A percentile compares a stretch with the other conserved stretches of the same genome.
Evolutionary conservation across 495 filamentous ascomycete genomes (phyloP).

Genomic region (Tuber brumale): DNA sequence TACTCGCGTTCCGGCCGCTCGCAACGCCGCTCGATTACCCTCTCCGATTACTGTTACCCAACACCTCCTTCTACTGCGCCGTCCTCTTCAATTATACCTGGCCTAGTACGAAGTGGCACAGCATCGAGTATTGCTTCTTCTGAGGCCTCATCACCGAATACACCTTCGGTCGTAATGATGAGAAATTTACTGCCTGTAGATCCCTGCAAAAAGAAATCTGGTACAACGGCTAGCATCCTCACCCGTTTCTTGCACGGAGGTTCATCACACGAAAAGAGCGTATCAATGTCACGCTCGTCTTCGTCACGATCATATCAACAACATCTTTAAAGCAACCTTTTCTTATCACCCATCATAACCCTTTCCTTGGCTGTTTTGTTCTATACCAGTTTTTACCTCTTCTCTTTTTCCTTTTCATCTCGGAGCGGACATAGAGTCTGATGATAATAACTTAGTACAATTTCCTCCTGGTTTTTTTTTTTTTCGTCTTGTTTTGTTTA

Average conservation of each 20-base stretch:
- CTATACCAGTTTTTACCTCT: slow-evolving; percentile 27
- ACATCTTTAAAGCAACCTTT: slow-evolving; percentile 17
- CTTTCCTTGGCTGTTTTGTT: slow-evolving; percentile 11
- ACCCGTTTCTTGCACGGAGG: slow-evolving; percentile 35
- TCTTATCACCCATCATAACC: slow-evolving; percentile 11
- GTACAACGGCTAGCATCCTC: slow-evolving; percentile 31
- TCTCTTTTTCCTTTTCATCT: slow-evolving; percentile 16
- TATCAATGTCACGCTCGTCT: slow-evolving; percentile 30
- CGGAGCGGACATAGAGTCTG: slow-evolving; percentile 24
- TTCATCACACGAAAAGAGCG: slow-evolving; percentile 18
- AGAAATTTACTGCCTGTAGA: slow-evolving; percentile 31
- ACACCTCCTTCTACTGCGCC: slow-evolving; percentile 36
- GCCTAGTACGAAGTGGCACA: slow-evolving; percentile 35
- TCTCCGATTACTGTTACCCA: slow-evolving; percentile 33
- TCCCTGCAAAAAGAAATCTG: slow-evolving; percentile 33
- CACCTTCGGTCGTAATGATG: slow-evolving; percentile 31
- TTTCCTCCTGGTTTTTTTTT: slow-evolving; percentile 8
- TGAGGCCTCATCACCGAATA: slow-evolving; percentile 32
- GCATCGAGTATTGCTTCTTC: slow-evolving; percentile 35
- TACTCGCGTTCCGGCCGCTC: slow-evolving; percentile 16
- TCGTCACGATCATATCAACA: slow-evolving; percentile 26
- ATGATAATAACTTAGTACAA: slow-evolving; percentile 26
- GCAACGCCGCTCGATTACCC: slow-evolving; percentile 28
- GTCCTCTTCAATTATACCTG: slow-evolving; percentile 32
- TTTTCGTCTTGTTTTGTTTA: slow-evolving; percentile 13